Evolutionary conservation across 305 asterid species (phyloP), one percentile per base, ranked within the genome.

Genomic region (Solanum aculeatissimum): DNA sequence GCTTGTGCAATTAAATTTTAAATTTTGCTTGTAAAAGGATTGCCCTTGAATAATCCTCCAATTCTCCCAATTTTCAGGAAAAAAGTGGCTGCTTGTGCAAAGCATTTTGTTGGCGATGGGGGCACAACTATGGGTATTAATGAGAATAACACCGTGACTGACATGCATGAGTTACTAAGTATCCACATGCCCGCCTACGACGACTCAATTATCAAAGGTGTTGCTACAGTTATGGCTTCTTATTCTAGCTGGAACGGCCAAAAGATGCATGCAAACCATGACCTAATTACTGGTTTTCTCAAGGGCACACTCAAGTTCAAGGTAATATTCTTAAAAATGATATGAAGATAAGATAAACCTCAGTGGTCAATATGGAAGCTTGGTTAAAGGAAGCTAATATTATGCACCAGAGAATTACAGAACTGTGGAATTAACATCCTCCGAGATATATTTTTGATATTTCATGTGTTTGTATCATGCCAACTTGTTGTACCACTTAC

Each of bases 101-200:
- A 94, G 87, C 98, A 94, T 92, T 94, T 94, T 89, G 98, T 94
- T 81, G 98, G 97, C 85, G 97, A 94, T 86, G 98, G 98, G 15
- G 98, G 98, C 85, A 94, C 98, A 23, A 91, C 92, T 53, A 91
- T 82, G 86, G 98, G 98, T 29, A 42, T 90, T n/a, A 92, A 94
- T 47, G 98, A 94, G 87, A 85, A 89, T 87, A 92, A 94, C 89
- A 91, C 97, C 12, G 32, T 91, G 85, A 89, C 88, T 9, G 88
- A 89, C 88, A 88, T 78, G 91, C 97, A 94, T 85, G 93, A 93
- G 69, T 91, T 94, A 90, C 94, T 94, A 69, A 87, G 91, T 88
- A 87, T 94, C 88, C 97, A 94, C 93, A 94, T 93, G 98, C 97
- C 98, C 14, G 93, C 97, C 69, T 94, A 93, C 85, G 88, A 84